phyloP scores from a whole-genome alignment of 129 eudicot genomes.

The Apium graveolens region DNA sequence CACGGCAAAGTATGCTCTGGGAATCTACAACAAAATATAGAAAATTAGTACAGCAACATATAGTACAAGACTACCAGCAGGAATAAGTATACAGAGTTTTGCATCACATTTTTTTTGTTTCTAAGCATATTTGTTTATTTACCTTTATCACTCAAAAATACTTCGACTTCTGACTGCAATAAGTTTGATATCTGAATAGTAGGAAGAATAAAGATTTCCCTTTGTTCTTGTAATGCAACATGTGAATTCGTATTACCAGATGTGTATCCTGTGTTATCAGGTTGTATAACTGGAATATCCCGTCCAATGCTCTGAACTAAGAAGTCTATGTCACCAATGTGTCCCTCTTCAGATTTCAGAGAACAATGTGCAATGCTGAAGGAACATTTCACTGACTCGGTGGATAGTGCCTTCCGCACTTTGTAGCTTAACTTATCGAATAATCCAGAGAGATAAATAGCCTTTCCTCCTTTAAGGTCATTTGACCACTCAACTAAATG shows the following conservation, averaged over 20 bases:
- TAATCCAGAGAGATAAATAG: constrained; percentile 72
- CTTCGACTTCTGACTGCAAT: constrained; percentile 66
- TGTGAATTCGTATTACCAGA: constrained; percentile 35
- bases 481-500: constrained; percentile 81
- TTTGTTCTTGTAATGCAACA: constrained; percentile 72
- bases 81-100: neutral
- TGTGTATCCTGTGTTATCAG: constrained; percentile 35
- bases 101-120: neutral
- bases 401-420: constrained; percentile 67
- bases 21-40: constrained; percentile 42
- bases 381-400: constrained; percentile 54
- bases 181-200: constrained; percentile 72
- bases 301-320: constrained; percentile 63
- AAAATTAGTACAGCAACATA: neutral
- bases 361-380: constrained; percentile 59
- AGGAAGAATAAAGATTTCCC: constrained; percentile 87
- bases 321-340: constrained; percentile 43
- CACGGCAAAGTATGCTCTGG: constrained; percentile 18
- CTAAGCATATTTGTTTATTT: neutral
- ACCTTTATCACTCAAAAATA: constrained; percentile 71
- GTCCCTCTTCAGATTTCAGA: constrained; percentile 43
- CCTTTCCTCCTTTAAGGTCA: constrained; percentile 82
- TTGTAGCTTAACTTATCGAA: constrained; percentile 78
- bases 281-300: constrained; percentile 65
- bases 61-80: neutral